Base-by-base conservation (phyloP, 2,329 filamentous ascomycete genomes). In the Pestalotiopsis sp. region DNA sequence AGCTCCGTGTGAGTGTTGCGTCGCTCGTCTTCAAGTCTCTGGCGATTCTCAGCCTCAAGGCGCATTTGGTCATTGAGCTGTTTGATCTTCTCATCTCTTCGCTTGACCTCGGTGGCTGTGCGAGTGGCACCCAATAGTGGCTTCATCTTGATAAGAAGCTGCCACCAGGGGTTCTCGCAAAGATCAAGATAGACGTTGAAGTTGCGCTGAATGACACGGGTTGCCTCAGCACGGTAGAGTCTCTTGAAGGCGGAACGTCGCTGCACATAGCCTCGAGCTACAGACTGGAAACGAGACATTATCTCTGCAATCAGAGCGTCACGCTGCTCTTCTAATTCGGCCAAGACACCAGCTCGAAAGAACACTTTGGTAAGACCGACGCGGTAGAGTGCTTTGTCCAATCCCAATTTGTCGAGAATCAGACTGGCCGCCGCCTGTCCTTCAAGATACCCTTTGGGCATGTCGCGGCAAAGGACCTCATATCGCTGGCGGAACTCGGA, bases 341-440 rank as follows among this genome's bases (percentile, higher is more conserved):
- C 96, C 61, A 99, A 87, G 2, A 99, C 95, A 69, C 96, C 96
- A 58, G 96, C 94, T 71, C 97, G 89, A 87, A 99, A 99, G 83
- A 99, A 99, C 13, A 99, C 95, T 80, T 99, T 99, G 27, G 94
- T 98, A 68, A 98, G 85, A 75, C 96, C 96, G 68, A 99, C 94
- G 25, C 97, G 92, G 80, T 97, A 99, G 72, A 97, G 88, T 12
- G 93, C 87, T 72, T 87, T 91, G 79, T 99, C 96, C 73, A 99
- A 86, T 20, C 91, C 91, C 58, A 99, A 89, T 79, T 93, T 95
- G 75, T 97, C 93, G 4, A 99, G 87, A 87, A 99, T 98, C 70
- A 96, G 88, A 25, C 89, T 90, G 20, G 94, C 93, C 1, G 91
- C 94, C 20, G 89, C 90, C 80, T 98, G 96, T 1, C 96, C 95